Base-by-base conservation (phyloP, 1,284 basidiomycete genomes). In the Cutaneotrichosporon cyanovorans region DNA sequence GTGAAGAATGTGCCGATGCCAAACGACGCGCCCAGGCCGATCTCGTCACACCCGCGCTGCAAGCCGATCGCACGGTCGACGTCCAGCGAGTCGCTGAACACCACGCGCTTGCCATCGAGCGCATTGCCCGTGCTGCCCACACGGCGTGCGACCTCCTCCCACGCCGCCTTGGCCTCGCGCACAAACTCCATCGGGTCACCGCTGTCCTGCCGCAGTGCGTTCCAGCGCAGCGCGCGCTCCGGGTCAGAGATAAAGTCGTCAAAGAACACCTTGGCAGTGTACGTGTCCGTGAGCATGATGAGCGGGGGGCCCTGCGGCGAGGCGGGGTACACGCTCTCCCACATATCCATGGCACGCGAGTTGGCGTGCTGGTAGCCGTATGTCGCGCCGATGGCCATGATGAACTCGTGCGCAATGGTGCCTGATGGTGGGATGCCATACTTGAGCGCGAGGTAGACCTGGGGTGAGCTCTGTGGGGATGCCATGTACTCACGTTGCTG, bases 381-480 rank as follows among this genome's bases (percentile, higher is more conserved):
- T 50, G 87, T 62, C 3, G 90, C 88, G 9, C 83, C 90, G 43
- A 92, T 77, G 37, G 84, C 91, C 91, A 96, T 96, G 64, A 88
- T 89, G 87, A 89, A 93, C 73, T 96, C 89, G 66, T 93, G 89
- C 9, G 87, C 88, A 42, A 93, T 89, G 2, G 89, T 92, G 1
- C 89, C 89, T 25, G 87, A 76, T 0, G 85, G 83, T 28, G 68
- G 67, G 14, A 89, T 51, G 20, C 75, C 75, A 60, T 89, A 81
- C 64, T 83, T 84, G 50, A 77, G 77, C 2, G 91, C 90, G 20
- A 93, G 76, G 64, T 87, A 80, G 14, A 85, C 80, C 87, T 91
- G 21, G n/a, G 14, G 39, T 40, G 10, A 18, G 16, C n/a, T n/a
- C n/a, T 14, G 22, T 38, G 31, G 18, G 16, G 33, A 6, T 8